These are phyloP conservation scores for Zygotorulaspora chibaensis DNA, from an alignment of 805 yeast genomes.

Conservation along the genomic window DNA sequence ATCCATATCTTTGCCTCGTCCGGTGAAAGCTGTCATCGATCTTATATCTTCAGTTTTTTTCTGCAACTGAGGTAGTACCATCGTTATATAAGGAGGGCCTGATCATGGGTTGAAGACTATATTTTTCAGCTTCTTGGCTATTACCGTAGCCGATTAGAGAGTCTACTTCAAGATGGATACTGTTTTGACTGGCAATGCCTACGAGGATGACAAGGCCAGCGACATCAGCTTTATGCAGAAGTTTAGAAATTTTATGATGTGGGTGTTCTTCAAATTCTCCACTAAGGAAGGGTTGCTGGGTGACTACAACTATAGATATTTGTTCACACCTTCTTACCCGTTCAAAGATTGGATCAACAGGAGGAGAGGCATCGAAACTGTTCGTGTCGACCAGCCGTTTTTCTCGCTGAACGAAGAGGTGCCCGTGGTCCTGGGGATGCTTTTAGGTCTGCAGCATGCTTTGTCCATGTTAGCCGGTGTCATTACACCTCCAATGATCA, in stretches of 20 bases:
- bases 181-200: slow-evolving; percentile 1
- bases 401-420: slow-evolving; percentile 75
- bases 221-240: slow-evolving; percentile 1
- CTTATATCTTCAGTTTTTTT: too few species aligned
- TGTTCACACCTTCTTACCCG: slow-evolving; percentile 79
- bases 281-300: slow-evolving; percentile 83
- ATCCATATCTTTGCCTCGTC: too few species aligned
- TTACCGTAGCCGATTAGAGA: too few species aligned
- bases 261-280: slow-evolving; percentile 44
- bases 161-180: slow-evolving; percentile 4
- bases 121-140: too few species aligned
- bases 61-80: too few species aligned
- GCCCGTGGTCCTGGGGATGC: slow-evolving; percentile 72
- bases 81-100: too few species aligned
- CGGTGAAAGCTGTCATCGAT: too few species aligned
- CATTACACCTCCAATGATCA: slow-evolving; percentile 76
- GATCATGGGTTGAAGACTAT: too few species aligned
- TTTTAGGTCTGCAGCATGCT: slow-evolving; percentile 84
- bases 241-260: slow-evolving; percentile 9
- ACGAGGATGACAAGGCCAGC: slow-evolving; percentile 1
- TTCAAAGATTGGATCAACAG: slow-evolving; percentile 38
- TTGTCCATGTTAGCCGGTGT: slow-evolving; percentile 91
- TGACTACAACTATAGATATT: slow-evolving; percentile 73
- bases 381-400: slow-evolving; percentile 57
- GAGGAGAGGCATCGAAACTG: slow-evolving; percentile 40